Evolutionary conservation across 129 eudicot species (phyloP).

Genomic region (Helianthus annuus): DNA sequence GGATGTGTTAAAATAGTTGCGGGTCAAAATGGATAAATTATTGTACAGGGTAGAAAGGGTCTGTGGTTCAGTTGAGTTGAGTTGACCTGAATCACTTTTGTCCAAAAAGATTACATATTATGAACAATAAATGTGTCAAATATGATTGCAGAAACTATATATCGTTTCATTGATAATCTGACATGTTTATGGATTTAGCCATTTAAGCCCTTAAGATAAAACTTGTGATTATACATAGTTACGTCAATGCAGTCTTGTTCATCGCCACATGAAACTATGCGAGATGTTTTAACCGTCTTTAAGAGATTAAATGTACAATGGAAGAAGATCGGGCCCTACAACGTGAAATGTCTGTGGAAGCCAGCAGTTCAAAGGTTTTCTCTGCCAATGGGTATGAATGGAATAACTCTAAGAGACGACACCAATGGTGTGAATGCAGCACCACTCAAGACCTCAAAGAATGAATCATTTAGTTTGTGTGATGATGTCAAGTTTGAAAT

Average conservation of each 20-base stretch:
- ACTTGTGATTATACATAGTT: no score
- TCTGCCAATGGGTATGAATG: slow-evolving; percentile 12
- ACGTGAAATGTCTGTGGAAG: slow-evolving; percentile 67
- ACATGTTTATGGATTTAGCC: no score
- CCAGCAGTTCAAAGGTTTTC: slow-evolving; percentile 31
- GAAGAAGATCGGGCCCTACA: slow-evolving; percentile 64
- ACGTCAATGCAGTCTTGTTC: slow-evolving; percentile 49
- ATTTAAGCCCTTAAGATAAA: no score
- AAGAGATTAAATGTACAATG: slow-evolving; percentile 56
- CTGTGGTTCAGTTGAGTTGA: background rate
- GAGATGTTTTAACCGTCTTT: slow-evolving; percentile 48
- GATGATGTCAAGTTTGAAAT: slow-evolving; percentile 63
- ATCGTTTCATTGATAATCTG: no score
- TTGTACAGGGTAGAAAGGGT: background rate
- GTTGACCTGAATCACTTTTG: background rate
- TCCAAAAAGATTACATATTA: background rate
- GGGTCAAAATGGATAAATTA: slow-evolving; percentile 1
- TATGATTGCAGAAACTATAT: background rate
- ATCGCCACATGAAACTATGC: slow-evolving; percentile 56
- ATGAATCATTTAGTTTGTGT: slow-evolving; percentile 10
- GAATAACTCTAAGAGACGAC: slow-evolving; percentile 33
- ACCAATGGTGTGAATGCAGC: slow-evolving; percentile 18
- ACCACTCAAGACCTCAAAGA: slow-evolving; percentile 21
- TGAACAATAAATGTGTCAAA: background rate
- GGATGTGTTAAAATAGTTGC: background rate